Evolutionary conservation across 805 yeast genomes (phyloP).

Genomic region (Candida sanyiensis): DNA sequence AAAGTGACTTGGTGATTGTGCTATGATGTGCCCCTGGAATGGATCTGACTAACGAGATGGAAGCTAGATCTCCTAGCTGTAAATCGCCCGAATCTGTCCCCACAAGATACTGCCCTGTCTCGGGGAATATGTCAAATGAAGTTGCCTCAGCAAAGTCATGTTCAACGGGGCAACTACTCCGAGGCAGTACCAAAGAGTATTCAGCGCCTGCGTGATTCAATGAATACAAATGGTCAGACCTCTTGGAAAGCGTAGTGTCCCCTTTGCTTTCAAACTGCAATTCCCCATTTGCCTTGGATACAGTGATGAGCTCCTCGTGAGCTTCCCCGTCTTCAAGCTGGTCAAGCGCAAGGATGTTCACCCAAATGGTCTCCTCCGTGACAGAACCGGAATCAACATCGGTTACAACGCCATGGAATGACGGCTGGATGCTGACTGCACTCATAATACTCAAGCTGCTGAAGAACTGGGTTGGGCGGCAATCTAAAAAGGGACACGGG

Average conservation of each 20-base stretch:
- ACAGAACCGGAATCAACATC: slow-evolving; percentile 30
- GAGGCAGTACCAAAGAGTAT: slow-evolving; percentile 16
- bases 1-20: slow-evolving; percentile 37
- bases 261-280: slow-evolving; percentile 14
- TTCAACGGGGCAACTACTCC: neutral
- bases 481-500: too few species aligned
- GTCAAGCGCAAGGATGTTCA: slow-evolving; percentile 26
- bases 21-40: slow-evolving; percentile 44
- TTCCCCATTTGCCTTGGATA: slow-evolving; percentile 12
- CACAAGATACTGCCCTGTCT: slow-evolving; percentile 24
- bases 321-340: slow-evolving; percentile 21
- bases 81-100: slow-evolving; percentile 35
- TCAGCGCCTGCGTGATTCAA: slow-evolving; percentile 10
- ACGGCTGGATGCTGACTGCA: slow-evolving; percentile 34
- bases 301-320: slow-evolving; percentile 27
- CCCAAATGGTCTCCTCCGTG: slow-evolving; percentile 37
- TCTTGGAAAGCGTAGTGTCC: slow-evolving; percentile 13
- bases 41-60: neutral
- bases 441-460: too few species aligned
- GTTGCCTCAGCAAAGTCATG: slow-evolving; percentile 15
- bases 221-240: neutral
- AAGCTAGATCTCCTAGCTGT: slow-evolving; percentile 12
- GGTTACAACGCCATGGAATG: slow-evolving; percentile 37
- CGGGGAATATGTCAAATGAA: slow-evolving; percentile 30
- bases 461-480: too few species aligned